Evolutionary conservation across 192 early-diverging fungal genomes (phyloP).

Genomic region (Coemansia sp.): DNA sequence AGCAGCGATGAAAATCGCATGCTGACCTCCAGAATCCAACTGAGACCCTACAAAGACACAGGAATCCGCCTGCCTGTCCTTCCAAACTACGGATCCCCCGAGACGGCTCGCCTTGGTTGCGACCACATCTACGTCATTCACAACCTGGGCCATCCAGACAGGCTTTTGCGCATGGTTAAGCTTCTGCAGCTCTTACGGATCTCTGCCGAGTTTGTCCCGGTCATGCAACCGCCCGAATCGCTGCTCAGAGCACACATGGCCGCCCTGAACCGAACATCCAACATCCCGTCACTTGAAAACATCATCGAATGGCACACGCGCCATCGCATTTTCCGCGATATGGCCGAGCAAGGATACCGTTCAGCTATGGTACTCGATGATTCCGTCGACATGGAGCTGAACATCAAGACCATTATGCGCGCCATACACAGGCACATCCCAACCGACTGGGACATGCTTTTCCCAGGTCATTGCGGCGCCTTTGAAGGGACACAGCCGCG

Average conservation of each 20-base stretch:
- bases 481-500: conserved; percentile 24
- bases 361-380: conserved; percentile 39
- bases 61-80: conserved; percentile 13
- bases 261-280: not conserved
- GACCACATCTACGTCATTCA: conserved; percentile 44
- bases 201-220: conserved; percentile 33
- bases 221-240: conserved; percentile 8
- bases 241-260: not conserved
- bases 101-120: conserved; percentile 18
- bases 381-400: conserved; percentile 41
- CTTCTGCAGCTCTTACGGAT: conserved; percentile 29
- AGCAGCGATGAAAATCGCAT: not conserved
- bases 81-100: conserved; percentile 10
- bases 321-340: conserved; percentile 22
- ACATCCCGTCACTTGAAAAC: not conserved
- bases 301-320: conserved; percentile 23
- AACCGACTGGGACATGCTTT: conserved; percentile 37
- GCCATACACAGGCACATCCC: conserved; percentile 25
- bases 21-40: not conserved
- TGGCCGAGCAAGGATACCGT: conserved; percentile 13
- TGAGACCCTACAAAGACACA: conserved; percentile 23
- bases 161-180: conserved; percentile 15
- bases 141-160: conserved; percentile 13
- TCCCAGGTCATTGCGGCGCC: conserved; percentile 38
- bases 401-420: conserved; percentile 27